phyloP scores from a whole-genome alignment of 148 eudicot genomes.

The Rhododendron ovatum region DNA sequence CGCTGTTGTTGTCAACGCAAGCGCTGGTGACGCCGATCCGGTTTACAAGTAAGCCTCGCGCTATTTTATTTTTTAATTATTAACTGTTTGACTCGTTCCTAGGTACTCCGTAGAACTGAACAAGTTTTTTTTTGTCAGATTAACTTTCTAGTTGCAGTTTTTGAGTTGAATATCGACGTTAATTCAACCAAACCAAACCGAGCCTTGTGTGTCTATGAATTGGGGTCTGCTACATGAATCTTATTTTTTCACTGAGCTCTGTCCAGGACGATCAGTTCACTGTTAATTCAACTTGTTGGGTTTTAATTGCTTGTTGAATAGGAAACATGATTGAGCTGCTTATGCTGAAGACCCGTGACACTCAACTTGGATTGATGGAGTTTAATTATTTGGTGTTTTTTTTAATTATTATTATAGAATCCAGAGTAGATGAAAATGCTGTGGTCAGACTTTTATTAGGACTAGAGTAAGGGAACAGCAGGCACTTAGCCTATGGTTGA shows the following conservation, averaged over 20 bases:
- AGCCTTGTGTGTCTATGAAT: too few relatives aligned
- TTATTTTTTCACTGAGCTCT: too few relatives aligned
- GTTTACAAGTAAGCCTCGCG: conserved; percentile 45
- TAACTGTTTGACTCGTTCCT: neutral
- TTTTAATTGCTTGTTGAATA: neutral
- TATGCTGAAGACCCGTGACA: neutral
- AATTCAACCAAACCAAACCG: too few relatives aligned
- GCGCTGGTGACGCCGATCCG: conserved; percentile 67
- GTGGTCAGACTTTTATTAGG: neutral
- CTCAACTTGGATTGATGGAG: neutral
- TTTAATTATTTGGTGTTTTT: neutral
- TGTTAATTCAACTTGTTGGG: neutral
- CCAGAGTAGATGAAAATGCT: neutral
- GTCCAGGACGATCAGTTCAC: too few relatives aligned
- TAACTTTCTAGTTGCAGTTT: neutral
- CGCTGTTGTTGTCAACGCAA: conserved; percentile 29
- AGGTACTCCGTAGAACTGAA: neutral
- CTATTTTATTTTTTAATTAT: neutral
- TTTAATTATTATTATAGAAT: neutral
- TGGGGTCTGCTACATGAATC: too few relatives aligned
- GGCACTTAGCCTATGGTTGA: neutral
- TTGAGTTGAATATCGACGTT: neutral
- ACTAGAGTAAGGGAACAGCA: neutral
- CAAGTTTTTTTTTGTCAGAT: neutral
- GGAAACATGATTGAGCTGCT: neutral